Evolutionary conservation across 495 filamentous ascomycete species (phyloP).

Genomic region (Elasticomyces elasticus): DNA sequence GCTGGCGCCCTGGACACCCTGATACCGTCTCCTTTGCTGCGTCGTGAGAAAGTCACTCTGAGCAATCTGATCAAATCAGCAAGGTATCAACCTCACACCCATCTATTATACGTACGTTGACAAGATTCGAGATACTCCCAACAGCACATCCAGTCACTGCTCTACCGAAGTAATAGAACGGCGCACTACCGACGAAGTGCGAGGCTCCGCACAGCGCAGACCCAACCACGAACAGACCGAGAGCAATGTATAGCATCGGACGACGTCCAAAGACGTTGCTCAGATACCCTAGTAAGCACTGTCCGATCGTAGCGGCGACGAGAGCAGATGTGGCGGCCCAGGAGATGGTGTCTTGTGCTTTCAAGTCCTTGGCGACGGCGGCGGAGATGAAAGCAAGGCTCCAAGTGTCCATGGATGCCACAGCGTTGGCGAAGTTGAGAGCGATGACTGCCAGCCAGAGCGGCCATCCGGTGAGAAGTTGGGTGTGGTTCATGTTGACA

Average conservation of each 20-base stretch:
- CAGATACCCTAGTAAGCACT: background rate
- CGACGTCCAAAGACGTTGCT: slow-evolving; percentile 1
- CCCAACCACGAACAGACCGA: background rate
- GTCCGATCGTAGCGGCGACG: background rate
- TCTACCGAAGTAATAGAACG: background rate
- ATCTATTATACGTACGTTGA: too few relatives aligned
- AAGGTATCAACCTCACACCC: too few relatives aligned
- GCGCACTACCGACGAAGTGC: background rate
- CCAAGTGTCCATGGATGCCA: background rate
- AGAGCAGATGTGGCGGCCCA: background rate
- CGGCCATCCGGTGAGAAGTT: too few relatives aligned
- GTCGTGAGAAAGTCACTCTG: background rate
- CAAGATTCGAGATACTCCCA: slow-evolving; percentile 1
- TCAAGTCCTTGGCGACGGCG: background rate
- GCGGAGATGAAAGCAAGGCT: background rate
- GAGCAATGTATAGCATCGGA: background rate
- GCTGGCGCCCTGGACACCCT: slow-evolving; percentile 1
- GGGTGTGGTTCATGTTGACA: too few relatives aligned
- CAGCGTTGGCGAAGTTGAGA: background rate
- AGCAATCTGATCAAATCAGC: too few relatives aligned
- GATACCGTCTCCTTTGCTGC: background rate
- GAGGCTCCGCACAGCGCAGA: background rate
- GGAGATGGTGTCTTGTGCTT: background rate
- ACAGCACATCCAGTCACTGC: background rate
- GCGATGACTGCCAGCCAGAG: background rate